A percentile compares a stretch with the other conserved stretches of the same genome.
Evolutionary conservation across 306 rosid species (phyloP).

Genomic region (Malus fusca): DNA sequence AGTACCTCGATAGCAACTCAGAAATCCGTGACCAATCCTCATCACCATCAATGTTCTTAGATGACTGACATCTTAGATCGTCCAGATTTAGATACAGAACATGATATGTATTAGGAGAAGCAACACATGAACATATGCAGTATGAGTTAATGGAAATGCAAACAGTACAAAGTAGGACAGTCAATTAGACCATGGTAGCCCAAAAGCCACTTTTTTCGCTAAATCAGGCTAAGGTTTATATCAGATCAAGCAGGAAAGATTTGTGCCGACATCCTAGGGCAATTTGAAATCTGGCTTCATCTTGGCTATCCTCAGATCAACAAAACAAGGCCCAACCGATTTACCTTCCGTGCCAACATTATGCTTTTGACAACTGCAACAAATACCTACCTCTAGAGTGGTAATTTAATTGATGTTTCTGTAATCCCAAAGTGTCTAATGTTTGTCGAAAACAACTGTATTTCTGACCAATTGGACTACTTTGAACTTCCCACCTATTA

Average conservation of each 20-base stretch:
- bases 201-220: not conserved
- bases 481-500: not conserved
- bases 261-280: no score
- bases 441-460: not conserved
- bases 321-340: not conserved
- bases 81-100: slow-evolving; percentile 33
- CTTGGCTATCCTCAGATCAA: not conserved
- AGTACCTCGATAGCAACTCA: slow-evolving; percentile 54
- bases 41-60: slow-evolving; percentile 36
- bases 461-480: not conserved
- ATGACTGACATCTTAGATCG: slow-evolving; percentile 33
- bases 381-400: not conserved
- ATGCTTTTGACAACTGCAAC: not conserved
- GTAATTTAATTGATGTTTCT: not conserved
- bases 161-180: not conserved
- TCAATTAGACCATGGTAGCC: not conserved
- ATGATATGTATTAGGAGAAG: no score
- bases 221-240: no score
- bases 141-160: not conserved
- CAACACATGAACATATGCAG: not conserved
- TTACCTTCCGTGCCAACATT: not conserved
- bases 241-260: no score
- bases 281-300: not conserved
- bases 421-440: not conserved
- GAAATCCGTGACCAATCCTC: slow-evolving; percentile 68